Evolutionary conservation across 2,329 filamentous ascomycete genomes (phyloP), one percentile per base, ranked within the genome.

Genomic region (Tolypocladium nubicola): DNA sequence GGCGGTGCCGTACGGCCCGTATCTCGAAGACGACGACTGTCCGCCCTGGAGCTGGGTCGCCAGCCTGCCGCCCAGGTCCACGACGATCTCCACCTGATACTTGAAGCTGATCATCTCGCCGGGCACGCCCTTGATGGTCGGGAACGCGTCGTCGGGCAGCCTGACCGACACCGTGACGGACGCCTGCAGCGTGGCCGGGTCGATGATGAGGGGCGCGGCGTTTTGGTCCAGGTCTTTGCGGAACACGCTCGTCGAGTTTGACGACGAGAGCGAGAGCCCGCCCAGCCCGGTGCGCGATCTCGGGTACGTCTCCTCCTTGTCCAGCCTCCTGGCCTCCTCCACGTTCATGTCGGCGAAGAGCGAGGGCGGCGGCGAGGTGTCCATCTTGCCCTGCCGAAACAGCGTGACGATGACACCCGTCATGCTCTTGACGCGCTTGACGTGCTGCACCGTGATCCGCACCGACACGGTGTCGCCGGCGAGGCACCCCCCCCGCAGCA

Each of bases 31-130:
- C 62, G 79, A 63, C 62, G 79, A 68, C 75, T 82, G 81, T 21
- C 85, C 81, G 47, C 85, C 80, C 65, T 90, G 87, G 54, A 84
- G 71, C 61, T 90, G 84, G n/a, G 83, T 84, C 1, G 86, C 83
- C 45, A 97, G 75, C 68, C 90, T 94, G 41, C 93, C 93, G 52
- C 94, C 92, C 0, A 97, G 79, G 68, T 99, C 94, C 26, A 97
- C 84, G 35, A 97, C 86, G 2, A 97, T 89, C 71, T 99, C 94
- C 23, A 97, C 81, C 63, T 92, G 89, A 67, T 99, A 97, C 63
- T 87, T 90, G 76, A 99, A 97, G 64, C 87, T 91, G 62, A 99
- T 94, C 86, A 97, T 94, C 39, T 89, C 87, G 4, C 93, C 91
- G 0, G 94, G 94, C 0, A 97, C 90, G 56, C 86, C 87, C 35